Evolutionary conservation across 2,329 filamentous ascomycete genomes (phyloP).

Genomic region (Alternaria novae-zelandiae): DNA sequence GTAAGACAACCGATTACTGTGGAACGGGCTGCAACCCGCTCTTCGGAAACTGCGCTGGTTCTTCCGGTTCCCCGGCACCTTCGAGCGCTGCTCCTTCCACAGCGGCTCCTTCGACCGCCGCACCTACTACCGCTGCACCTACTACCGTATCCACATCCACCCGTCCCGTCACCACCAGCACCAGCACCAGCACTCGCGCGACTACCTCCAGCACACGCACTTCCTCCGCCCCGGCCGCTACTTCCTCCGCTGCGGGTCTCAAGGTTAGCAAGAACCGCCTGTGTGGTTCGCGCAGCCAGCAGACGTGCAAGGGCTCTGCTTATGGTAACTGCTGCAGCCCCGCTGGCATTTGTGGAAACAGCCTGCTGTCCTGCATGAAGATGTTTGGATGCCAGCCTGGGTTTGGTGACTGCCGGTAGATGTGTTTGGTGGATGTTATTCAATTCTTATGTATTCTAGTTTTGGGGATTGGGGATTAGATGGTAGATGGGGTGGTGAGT

Average conservation of each 20-base stretch:
- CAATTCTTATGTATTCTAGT: not conserved
- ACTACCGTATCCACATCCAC: constrained; percentile 2
- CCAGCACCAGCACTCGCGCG: not conserved
- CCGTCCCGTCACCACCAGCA: not conserved
- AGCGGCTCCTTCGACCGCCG: not conserved
- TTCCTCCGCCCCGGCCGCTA: not conserved
- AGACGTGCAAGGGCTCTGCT: constrained; percentile 1
- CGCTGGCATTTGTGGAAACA: not conserved
- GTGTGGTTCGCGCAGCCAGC: constrained; percentile 1
- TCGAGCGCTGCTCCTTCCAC: not conserved
- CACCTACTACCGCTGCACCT: not conserved
- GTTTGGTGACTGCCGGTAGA: constrained; percentile 1
- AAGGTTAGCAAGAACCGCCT: not conserved
- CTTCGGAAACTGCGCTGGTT: constrained; percentile 3
- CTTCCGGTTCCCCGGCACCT: not conserved
- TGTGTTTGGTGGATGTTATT: not conserved
- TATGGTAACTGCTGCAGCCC: constrained; percentile 5
- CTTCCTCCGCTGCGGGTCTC: not conserved
- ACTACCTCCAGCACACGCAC: constrained; percentile 1
- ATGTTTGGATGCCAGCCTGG: constrained; percentile 4
- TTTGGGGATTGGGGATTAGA: not conserved
- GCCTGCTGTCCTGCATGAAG: not conserved
- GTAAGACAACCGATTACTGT: constrained; percentile 4
- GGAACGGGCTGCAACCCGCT: constrained; percentile 9
- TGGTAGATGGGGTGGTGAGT: not conserved